Conservation (phyloP, 2,329 filamentous ascomycete species). For the Celoporthe dispersa region DNA sequence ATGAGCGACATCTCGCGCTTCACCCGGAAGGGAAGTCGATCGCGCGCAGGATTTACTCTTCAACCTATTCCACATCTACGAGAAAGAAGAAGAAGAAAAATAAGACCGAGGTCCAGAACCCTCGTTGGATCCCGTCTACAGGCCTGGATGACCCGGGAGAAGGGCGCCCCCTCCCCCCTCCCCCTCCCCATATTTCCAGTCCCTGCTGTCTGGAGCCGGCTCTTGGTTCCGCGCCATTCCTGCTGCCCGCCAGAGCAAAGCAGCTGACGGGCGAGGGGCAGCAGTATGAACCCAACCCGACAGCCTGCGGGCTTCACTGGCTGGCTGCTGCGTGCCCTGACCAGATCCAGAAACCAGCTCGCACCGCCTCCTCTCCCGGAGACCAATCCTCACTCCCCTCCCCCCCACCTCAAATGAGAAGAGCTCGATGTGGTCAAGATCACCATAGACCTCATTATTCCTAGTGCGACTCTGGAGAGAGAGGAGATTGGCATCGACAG, state of each 20-base stretch:
- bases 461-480: background rate
- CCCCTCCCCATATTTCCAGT: constrained; percentile 13
- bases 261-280: constrained; percentile 4
- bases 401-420: background rate
- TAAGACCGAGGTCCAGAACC: constrained; percentile 26
- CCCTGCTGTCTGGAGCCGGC: constrained; percentile 18
- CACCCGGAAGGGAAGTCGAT: constrained; percentile 27
- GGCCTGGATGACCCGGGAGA: constrained; percentile 7
- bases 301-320: constrained; percentile 17
- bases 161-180: too few relatives aligned
- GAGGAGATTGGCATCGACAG: constrained; percentile 7
- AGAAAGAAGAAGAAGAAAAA: too few relatives aligned
- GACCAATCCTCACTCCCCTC: too few relatives aligned
- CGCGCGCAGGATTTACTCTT: constrained; percentile 25
- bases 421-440: constrained; percentile 18
- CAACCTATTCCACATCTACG: constrained; percentile 17
- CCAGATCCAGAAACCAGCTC: constrained; percentile 23
- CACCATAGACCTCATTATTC: constrained; percentile 7
- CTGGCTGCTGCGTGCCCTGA: constrained; percentile 7
- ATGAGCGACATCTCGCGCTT: constrained; percentile 19
- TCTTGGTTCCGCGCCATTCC: constrained; percentile 7
- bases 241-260: constrained; percentile 1
- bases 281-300: constrained; percentile 6
- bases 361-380: background rate
- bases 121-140: background rate